Evolutionary conservation across 176 grass and related monocot species (phyloP).

Genomic region (Microstegium vimineum): DNA sequence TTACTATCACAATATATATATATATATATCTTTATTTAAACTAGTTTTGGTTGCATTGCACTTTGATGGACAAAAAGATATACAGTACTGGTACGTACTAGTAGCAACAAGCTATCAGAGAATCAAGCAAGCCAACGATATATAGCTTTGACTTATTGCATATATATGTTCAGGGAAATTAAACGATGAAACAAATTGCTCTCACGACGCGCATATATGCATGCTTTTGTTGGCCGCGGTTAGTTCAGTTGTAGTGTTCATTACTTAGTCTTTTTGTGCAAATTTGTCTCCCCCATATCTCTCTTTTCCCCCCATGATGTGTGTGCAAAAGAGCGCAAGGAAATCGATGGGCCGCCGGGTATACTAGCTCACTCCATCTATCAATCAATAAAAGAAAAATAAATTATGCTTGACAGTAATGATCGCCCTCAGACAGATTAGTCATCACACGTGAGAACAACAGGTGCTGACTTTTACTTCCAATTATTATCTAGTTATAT

Average conservation of each 20-base stretch:
- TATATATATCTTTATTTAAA: not conserved
- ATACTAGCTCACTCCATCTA: slow-evolving; percentile 6
- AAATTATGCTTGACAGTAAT: slow-evolving; percentile 19
- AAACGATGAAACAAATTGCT: slow-evolving; percentile 22
- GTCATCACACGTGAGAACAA: slow-evolving; percentile 38
- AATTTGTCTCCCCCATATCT: not conserved
- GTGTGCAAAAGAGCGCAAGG: not conserved
- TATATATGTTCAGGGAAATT: too few species aligned
- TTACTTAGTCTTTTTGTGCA: not conserved
- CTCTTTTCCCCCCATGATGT: not conserved
- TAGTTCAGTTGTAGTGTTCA: slow-evolving; percentile 28
- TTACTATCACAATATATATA: not conserved
- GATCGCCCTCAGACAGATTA: not conserved
- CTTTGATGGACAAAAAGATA: not conserved
- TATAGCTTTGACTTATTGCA: slow-evolving; percentile 34
- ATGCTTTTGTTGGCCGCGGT: not conserved
- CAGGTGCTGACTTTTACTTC: slow-evolving; percentile 35
- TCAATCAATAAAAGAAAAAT: not conserved
- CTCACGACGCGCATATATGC: not conserved
- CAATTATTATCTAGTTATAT: slow-evolving; percentile 3
- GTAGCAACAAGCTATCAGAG: not conserved
- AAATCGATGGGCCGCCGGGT: not conserved
- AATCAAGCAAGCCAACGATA: not conserved
- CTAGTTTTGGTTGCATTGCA: slow-evolving; percentile 12
- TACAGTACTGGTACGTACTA: too few species aligned